A percentile compares a stretch with the other conserved stretches of the same genome.
Conservation (phyloP, 768 basidiomycete species). For the Lactarius pseudohatsudake region DNA sequence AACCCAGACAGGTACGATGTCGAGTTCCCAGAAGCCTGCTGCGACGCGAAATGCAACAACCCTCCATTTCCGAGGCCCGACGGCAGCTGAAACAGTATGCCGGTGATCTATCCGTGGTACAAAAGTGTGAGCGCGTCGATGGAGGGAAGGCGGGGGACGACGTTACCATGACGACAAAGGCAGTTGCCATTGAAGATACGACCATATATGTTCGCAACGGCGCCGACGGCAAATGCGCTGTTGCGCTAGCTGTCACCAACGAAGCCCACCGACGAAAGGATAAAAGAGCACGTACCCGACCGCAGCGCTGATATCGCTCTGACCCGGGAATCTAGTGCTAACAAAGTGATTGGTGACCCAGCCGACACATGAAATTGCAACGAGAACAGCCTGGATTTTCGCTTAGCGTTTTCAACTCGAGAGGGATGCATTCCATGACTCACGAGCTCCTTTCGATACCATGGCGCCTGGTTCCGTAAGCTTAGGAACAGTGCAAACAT, state of each 20-base stretch:
- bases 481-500: conserved; percentile 66
- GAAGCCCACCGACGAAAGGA: conserved; percentile 9
- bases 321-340: conserved; percentile 55
- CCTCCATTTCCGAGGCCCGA: conserved; percentile 81
- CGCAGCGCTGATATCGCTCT: conserved; percentile 76
- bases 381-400: conserved; percentile 43
- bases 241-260: background rate
- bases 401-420: background rate
- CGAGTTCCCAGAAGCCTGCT: conserved; percentile 51
- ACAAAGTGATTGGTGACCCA: conserved; percentile 82
- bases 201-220: conserved; percentile 76
- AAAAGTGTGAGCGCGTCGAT: background rate
- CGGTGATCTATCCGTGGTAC: conserved; percentile 51
- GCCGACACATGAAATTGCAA: conserved; percentile 63
- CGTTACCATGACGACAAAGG: conserved; percentile 79
- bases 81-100: conserved; percentile 82
- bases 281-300: conserved; percentile 49
- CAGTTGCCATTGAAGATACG: conserved; percentile 69
- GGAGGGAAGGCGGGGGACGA: conserved; percentile 7
- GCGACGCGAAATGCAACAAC: conserved; percentile 65
- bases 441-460: conserved; percentile 56
- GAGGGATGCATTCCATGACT: conserved; percentile 28
- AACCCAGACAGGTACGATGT: conserved; percentile 67
- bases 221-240: conserved; percentile 77
- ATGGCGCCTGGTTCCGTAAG: conserved; percentile 62